Percentiles rank a stretch among this genome's conserved stretches.
phyloP scores from a whole-genome alignment of 345 rosid genomes.

The Boechera divaricarpa region DNA sequence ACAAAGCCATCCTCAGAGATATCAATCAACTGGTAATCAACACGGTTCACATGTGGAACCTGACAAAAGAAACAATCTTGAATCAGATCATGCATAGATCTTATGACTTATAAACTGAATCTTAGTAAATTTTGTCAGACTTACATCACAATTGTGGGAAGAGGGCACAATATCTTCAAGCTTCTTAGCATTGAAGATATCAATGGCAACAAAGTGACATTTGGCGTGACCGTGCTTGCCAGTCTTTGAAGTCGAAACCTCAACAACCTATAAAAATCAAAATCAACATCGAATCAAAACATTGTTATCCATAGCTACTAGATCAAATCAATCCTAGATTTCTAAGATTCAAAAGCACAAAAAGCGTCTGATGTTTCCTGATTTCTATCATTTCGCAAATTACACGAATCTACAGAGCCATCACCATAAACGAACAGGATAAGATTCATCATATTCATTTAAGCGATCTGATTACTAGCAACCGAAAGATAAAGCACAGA shows the following conservation, averaged over 20 bases:
- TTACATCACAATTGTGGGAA: conserved; percentile 89
- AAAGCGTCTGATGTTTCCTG: not conserved
- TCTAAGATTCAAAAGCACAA: not conserved
- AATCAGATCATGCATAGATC: conserved; percentile 17
- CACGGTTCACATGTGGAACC: conserved; percentile 79
- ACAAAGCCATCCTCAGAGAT: conserved; percentile 87
- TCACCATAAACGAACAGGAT: not conserved
- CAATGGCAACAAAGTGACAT: conserved; percentile 91
- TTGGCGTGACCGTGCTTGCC: conserved; percentile 96
- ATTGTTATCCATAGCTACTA: not conserved
- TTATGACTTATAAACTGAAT: no score
- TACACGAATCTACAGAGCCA: not conserved
- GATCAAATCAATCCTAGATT: conserved; percentile 5
- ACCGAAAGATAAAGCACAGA: not conserved
- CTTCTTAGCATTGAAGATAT: conserved; percentile 80
- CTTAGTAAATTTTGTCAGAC: not conserved
- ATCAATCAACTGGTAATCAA: conserved; percentile 82
- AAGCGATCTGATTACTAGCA: conserved; percentile 15
- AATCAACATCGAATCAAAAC: not conserved
- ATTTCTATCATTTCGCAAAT: not conserved
- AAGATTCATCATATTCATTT: conserved; percentile 9
- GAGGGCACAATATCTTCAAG: conserved; percentile 95
- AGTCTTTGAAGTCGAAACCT: conserved; percentile 88
- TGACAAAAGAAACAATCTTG: conserved; percentile 10
- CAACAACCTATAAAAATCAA: conserved; percentile 63